Evolutionary conservation across 306 rosid species (phyloP).

Genomic region (Cicer judaicum): DNA sequence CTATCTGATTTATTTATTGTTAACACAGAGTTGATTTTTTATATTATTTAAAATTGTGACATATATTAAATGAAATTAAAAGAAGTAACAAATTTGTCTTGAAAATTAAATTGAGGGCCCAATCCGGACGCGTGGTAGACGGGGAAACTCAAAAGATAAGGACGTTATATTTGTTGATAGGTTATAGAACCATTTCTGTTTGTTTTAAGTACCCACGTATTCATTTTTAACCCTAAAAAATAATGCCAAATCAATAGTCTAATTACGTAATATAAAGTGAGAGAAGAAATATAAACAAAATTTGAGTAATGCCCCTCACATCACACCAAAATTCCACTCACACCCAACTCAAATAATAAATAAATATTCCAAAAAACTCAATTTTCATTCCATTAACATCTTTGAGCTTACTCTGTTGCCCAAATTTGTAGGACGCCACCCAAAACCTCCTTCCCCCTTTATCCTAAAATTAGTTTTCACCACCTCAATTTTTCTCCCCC

Average conservation of each 20-base stretch:
- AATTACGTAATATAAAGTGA: neutral
- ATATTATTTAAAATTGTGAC: no score
- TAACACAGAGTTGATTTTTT: no score
- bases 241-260: neutral
- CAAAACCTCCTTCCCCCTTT: neutral
- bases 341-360: constrained; percentile 1
- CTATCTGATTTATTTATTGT: no score
- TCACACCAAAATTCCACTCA: constrained; percentile 39
- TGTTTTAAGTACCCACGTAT: neutral
- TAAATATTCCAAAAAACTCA: neutral
- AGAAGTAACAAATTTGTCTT: neutral
- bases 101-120: neutral
- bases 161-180: constrained; percentile 3
- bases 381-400: neutral
- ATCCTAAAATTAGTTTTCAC: constrained; percentile 14
- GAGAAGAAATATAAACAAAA: neutral
- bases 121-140: constrained; percentile 9
- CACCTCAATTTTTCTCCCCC: neutral
- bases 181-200: neutral
- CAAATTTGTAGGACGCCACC: constrained; percentile 36
- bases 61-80: neutral
- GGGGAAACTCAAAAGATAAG: neutral
- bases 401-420: constrained; percentile 20
- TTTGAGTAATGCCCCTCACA: constrained; percentile 29
- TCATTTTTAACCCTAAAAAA: no score